Evolutionary conservation across 148 eudicot species (phyloP).

Genomic region (Camellia granthamiana): DNA sequence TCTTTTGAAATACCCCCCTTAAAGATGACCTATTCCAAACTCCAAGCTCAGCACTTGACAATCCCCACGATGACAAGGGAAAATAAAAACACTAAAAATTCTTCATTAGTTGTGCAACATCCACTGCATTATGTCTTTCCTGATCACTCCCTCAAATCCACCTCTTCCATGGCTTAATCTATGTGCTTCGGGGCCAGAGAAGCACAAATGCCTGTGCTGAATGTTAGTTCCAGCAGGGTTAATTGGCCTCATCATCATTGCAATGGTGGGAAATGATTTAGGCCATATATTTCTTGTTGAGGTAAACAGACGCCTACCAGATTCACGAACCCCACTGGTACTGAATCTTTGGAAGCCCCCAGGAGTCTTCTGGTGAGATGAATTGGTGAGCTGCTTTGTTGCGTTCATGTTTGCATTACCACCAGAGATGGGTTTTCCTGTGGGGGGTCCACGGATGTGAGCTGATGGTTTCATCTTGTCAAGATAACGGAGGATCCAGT

Average conservation of each 20-base stretch:
- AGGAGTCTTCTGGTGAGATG: slow-evolving; percentile 32
- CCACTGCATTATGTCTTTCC: slow-evolving; percentile 73
- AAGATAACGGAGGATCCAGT: slow-evolving; percentile 75
- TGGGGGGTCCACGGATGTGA: slow-evolving; percentile 47
- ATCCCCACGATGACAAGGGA: background rate
- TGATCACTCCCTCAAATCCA: slow-evolving; percentile 37
- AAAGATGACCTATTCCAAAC: background rate
- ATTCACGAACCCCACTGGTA: slow-evolving; percentile 28
- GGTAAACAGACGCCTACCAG: slow-evolving; percentile 59
- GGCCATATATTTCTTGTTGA: slow-evolving; percentile 51
- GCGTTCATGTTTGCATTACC: slow-evolving; percentile 25
- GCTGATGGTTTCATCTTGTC: slow-evolving; percentile 82
- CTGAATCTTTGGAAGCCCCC: slow-evolving; percentile 28
- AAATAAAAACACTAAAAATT: background rate
- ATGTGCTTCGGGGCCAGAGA: slow-evolving; percentile 24
- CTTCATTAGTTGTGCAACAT: slow-evolving; percentile 31
- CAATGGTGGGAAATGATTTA: slow-evolving; percentile 48
- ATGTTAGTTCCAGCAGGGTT: slow-evolving; percentile 40
- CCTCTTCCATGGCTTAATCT: slow-evolving; percentile 26
- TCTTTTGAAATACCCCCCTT: background rate
- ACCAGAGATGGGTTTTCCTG: slow-evolving; percentile 26
- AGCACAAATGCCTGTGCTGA: slow-evolving; percentile 50
- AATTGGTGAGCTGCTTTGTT: slow-evolving; percentile 30
- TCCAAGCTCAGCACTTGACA: background rate
- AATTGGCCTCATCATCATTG: slow-evolving; percentile 49